These are phyloP conservation scores for Dendrobium chrysotoxum DNA, from an alignment of 106 monocot species.

Conservation along the genomic window DNA sequence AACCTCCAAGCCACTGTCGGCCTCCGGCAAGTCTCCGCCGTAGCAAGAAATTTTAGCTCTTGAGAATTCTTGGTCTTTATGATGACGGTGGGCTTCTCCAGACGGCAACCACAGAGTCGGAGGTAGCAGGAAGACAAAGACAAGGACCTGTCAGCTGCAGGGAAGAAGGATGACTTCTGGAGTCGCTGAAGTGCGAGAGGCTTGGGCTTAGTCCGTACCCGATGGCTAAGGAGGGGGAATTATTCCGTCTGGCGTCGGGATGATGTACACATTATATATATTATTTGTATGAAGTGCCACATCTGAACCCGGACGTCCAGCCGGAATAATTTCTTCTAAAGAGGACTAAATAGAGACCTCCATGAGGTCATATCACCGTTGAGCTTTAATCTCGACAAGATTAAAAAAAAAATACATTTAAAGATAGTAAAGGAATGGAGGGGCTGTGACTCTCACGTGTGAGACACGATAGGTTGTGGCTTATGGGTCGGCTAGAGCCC, in stretches of 20 bases:
- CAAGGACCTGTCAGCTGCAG: background rate
- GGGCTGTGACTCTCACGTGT: too few species aligned
- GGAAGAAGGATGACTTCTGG: conserved; percentile 8
- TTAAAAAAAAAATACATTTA: too few species aligned
- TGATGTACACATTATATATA: too few species aligned
- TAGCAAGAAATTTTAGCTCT: background rate
- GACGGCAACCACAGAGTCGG: conserved; percentile 39
- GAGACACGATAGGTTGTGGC: too few species aligned
- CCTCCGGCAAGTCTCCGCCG: background rate
- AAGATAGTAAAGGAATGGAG: too few species aligned
- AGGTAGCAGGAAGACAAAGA: conserved; percentile 20
- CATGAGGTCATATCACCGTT: conserved; percentile 62
- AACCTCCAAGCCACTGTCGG: conserved; percentile 15
- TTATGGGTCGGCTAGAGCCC: too few species aligned
- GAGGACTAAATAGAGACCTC: conserved; percentile 43
- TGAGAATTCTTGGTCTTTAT: background rate
- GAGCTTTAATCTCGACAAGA: too few species aligned
- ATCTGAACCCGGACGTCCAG: too few species aligned
- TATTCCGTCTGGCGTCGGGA: too few species aligned
- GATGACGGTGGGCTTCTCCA: conserved; percentile 16
- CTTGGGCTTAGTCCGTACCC: conserved; percentile 68
- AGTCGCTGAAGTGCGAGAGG: conserved; percentile 67
- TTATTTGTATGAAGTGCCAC: too few species aligned
- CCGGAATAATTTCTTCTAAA: too few species aligned
- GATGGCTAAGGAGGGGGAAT: too few species aligned